phyloP scores from a whole-genome alignment of 75 land plant genomes.

The Larix kaempferi region DNA sequence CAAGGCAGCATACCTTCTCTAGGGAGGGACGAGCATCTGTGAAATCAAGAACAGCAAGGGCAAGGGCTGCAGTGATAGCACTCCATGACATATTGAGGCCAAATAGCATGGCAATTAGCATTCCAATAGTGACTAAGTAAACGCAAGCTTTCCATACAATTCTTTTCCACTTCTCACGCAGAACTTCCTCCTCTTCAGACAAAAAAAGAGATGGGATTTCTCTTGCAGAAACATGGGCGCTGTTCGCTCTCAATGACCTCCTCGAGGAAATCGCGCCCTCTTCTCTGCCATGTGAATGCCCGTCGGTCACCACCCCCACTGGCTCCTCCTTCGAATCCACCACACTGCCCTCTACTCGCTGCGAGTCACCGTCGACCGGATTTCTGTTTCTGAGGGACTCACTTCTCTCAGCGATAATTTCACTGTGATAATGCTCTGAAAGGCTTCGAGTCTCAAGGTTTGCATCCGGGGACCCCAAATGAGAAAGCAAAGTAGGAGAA shows the following conservation, averaged over 20 bases:
- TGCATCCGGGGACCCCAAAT: neutral
- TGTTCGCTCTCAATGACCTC: neutral
- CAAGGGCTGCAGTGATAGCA: conserved; percentile 60
- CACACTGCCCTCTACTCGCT: no score
- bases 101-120: conserved; percentile 43
- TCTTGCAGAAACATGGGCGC: neutral
- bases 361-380: neutral
- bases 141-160: conserved; percentile 48
- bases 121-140: conserved; percentile 50
- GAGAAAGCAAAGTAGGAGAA: conserved; percentile 37
- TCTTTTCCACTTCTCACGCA: conserved; percentile 25
- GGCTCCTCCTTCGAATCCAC: neutral
- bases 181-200: neutral
- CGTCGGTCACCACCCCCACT: neutral
- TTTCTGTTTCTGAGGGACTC: neutral
- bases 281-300: neutral
- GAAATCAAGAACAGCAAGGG: conserved; percentile 61
- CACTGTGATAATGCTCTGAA: neutral
- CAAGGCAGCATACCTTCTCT: conserved; percentile 38
- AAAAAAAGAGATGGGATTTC: neutral
- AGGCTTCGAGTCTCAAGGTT: neutral
- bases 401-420: neutral
- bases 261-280: neutral
- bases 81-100: conserved; percentile 67
- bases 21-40: conserved; percentile 54